Percentiles rank a stretch among this genome's conserved stretches.
These are phyloP conservation scores for Ceratocystis cubensis DNA, from an alignment of 2,329 filamentous ascomycete species.

Conservation along the genomic window DNA sequence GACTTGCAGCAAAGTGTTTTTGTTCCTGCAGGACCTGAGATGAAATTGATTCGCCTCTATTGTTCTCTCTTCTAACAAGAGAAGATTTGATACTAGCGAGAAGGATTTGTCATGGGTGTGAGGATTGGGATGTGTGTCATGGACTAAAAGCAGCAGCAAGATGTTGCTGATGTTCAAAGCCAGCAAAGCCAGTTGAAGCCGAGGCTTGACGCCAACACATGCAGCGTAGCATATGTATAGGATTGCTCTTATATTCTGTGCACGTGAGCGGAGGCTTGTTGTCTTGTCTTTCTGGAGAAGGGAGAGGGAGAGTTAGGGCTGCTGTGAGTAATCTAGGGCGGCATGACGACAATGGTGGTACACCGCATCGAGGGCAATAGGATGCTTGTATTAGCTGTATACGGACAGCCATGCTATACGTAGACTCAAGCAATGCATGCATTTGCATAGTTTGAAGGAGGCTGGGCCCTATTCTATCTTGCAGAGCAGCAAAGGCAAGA, in stretches of 20 bases:
- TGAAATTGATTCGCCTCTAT: background rate
- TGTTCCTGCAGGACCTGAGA: constrained; percentile 7
- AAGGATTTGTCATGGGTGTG: constrained; percentile 1
- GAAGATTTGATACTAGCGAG: background rate
- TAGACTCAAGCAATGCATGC: background rate
- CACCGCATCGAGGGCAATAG: background rate
- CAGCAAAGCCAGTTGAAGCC: background rate
- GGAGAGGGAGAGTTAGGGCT: background rate
- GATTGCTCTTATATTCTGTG: background rate
- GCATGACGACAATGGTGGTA: background rate
- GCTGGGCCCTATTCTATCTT: background rate
- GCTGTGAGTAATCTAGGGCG: background rate
- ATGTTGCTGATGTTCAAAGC: background rate
- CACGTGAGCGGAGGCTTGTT: background rate
- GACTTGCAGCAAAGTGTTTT: background rate
- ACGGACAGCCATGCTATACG: background rate
- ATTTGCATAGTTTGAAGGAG: background rate
- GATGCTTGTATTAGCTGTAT: background rate
- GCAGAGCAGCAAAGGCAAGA: background rate
- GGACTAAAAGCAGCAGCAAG: too few species aligned
- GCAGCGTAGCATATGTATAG: background rate
- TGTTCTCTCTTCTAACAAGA: background rate
- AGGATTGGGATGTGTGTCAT: background rate
- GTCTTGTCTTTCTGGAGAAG: background rate
- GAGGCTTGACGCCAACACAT: background rate